A percentile compares a stretch with the other conserved stretches of the same genome.
Conservation (phyloP, 2,329 filamentous ascomycete genomes). For the Bipolaris sorokiniana region DNA sequence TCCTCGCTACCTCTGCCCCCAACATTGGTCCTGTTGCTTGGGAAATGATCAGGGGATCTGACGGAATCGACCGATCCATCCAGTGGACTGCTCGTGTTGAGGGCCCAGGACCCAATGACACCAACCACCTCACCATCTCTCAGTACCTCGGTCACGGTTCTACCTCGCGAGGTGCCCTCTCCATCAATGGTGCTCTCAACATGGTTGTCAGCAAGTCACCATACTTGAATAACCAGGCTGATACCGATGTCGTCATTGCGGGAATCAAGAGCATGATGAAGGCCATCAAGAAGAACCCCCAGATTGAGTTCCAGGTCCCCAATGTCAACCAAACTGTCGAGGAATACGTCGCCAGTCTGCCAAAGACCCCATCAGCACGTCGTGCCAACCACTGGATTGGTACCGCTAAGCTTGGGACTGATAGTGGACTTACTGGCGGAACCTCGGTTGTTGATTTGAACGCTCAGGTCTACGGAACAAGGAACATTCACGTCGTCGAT, state of each 20-base stretch:
- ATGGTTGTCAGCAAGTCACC: slow-evolving; percentile 66
- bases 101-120: slow-evolving; percentile 54
- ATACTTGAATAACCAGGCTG: slow-evolving; percentile 63
- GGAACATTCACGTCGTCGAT: slow-evolving; percentile 56
- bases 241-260: slow-evolving; percentile 67
- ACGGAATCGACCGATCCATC: slow-evolving; percentile 67
- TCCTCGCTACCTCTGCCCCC: slow-evolving; percentile 68
- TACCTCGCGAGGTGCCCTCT: slow-evolving; percentile 66
- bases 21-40: slow-evolving; percentile 69
- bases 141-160: slow-evolving; percentile 69
- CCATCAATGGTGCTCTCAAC: slow-evolving; percentile 63
- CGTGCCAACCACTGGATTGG: slow-evolving; percentile 59
- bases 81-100: slow-evolving; percentile 72
- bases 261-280: slow-evolving; percentile 67
- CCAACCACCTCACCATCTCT: slow-evolving; percentile 51
- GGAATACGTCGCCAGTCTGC: slow-evolving; percentile 60
- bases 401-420: slow-evolving; percentile 61
- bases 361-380: slow-evolving; percentile 48
- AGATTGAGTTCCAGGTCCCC: slow-evolving; percentile 65
- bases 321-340: slow-evolving; percentile 57
- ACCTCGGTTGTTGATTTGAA: slow-evolving; percentile 58
- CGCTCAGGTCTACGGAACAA: slow-evolving; percentile 57
- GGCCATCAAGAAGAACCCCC: slow-evolving; percentile 60
- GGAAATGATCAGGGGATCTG: slow-evolving; percentile 62
- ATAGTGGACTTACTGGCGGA: slow-evolving; percentile 52